Evolutionary conservation across 768 basidiomycete genomes (phyloP).

Genomic region (Suillus americanus): DNA sequence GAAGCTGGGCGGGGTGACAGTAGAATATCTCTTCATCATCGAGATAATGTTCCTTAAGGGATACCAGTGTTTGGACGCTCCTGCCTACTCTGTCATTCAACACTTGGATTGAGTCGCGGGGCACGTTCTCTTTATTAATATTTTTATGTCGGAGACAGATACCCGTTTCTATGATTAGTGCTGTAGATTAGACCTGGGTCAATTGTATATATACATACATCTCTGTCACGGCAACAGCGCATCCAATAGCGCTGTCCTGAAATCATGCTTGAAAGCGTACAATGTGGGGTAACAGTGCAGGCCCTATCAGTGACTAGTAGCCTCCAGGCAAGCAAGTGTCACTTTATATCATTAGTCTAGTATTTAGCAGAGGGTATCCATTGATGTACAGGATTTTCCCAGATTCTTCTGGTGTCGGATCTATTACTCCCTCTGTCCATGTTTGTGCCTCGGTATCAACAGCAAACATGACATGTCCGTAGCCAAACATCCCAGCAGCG

Average conservation of each 20-base stretch:
- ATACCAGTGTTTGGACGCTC: slow-evolving; percentile 75
- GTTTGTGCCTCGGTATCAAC: slow-evolving; percentile 41
- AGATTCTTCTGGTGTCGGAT: slow-evolving; percentile 31
- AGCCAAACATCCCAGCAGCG: slow-evolving; percentile 43
- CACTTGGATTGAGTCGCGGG: slow-evolving; percentile 46
- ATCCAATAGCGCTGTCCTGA: not conserved
- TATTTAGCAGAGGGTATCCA: slow-evolving; percentile 74
- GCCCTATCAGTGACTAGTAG: not conserved
- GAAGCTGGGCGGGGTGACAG: slow-evolving; percentile 77
- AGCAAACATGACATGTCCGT: slow-evolving; percentile 51
- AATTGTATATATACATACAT: not conserved
- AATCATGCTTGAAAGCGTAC: not conserved
- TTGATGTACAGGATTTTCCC: slow-evolving; percentile 71
- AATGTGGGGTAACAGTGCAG: not conserved
- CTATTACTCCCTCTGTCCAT: slow-evolving; percentile 12
- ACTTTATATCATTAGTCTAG: slow-evolving; percentile 60
- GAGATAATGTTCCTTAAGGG: slow-evolving; percentile 79
- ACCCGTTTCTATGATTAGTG: slow-evolving; percentile 1
- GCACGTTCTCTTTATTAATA: slow-evolving; percentile 23
- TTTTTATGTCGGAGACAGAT: slow-evolving; percentile 11
- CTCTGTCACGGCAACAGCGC: not conserved
- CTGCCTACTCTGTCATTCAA: slow-evolving; percentile 86
- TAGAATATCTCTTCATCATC: slow-evolving; percentile 95
- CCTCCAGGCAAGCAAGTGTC: not conserved
- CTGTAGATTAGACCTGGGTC: not conserved